Evolutionary conservation across 495 filamentous ascomycete genomes (phyloP).

Genomic region (Lentithecium fluviatile): DNA sequence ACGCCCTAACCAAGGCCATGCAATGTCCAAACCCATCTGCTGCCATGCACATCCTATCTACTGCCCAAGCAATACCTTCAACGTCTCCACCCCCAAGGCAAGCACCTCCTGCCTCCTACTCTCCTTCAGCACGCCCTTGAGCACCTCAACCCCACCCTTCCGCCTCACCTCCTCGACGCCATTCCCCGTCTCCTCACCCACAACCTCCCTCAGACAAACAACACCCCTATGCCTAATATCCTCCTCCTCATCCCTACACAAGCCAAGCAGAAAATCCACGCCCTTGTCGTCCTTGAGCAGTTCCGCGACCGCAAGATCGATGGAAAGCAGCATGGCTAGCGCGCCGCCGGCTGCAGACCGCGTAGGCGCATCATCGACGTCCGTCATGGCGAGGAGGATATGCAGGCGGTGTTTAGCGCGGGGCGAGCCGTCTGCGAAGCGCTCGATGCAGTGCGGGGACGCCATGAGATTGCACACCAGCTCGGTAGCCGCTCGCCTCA

Average conservation of each 20-base stretch:
- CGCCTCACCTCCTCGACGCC: constrained; percentile 48
- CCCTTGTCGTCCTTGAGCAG: constrained; percentile 68
- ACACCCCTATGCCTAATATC: constrained; percentile 70
- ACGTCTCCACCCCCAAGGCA: constrained; percentile 25
- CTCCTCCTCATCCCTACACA: constrained; percentile 72
- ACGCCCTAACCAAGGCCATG: no score
- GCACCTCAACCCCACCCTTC: constrained; percentile 35
- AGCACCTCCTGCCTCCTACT: constrained; percentile 27
- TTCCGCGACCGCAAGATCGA: neutral
- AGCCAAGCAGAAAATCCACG: constrained; percentile 65
- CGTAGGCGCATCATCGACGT: constrained; percentile 77
- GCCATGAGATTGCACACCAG: constrained; percentile 90
- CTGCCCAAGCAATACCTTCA: constrained; percentile 32
- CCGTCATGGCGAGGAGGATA: constrained; percentile 80
- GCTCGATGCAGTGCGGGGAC: constrained; percentile 66
- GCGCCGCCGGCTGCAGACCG: constrained; percentile 84
- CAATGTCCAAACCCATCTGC: no score
- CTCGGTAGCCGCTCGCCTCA: constrained; percentile 82
- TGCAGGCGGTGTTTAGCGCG: constrained; percentile 68
- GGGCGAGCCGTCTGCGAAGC: constrained; percentile 69
- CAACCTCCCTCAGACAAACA: constrained; percentile 61
- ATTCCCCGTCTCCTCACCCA: constrained; percentile 52
- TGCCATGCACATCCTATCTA: neutral
- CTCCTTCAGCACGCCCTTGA: constrained; percentile 35
- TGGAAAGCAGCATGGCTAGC: constrained; percentile 64